Evolutionary conservation across 2,329 filamentous ascomycete species (phyloP), one percentile per base, ranked within the genome.

Genomic region (Xylaria sp.): DNA sequence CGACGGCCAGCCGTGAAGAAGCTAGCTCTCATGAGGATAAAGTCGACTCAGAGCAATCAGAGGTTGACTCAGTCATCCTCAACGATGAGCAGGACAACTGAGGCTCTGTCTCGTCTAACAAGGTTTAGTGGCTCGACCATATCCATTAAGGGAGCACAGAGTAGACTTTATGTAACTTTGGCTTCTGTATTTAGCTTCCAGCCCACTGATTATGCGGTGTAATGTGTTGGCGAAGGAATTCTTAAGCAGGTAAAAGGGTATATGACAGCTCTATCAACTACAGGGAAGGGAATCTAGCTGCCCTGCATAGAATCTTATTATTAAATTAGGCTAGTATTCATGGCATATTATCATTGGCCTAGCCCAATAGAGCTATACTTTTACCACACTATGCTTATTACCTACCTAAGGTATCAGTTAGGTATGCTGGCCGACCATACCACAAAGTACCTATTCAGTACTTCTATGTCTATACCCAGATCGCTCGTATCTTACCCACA

Each of bases 21-120:
- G 51, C 12, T 5, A 23, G 31, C 15, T 28, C 43, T 25, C 57
- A 65, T 37, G 46, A 61, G 11, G 57, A 54, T 5, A 50, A 53
- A 12, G 49, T 45, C 6, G 50, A 57, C 4, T 38, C 43, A 9
- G 60, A 63, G 19, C 43, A 56, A 7, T 54, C 50, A 5, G 63
- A 67, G 28, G 12, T 47, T 37, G 59, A 67, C n/a, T 43, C 49
- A 21, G 56, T 33, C 15, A 37, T 55, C 19, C 23, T 59, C 4
- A 42, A 59, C 17, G 60, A 49, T 12, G 42, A 40, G 17, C 35
- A 57, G 15, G 37, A 53, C 50, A 23, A 50, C 19, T 37, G 14
- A 57, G 25, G n/a, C n/a, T n/a, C n/a, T n/a, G 35, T 19, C 17
- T 54, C 23, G 33, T 14, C n/a, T 42, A 19, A 15, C 8, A 21